Evolutionary conservation across 1,284 basidiomycete species (phyloP).

Genomic region (Tetrapyrgos nigripes): DNA sequence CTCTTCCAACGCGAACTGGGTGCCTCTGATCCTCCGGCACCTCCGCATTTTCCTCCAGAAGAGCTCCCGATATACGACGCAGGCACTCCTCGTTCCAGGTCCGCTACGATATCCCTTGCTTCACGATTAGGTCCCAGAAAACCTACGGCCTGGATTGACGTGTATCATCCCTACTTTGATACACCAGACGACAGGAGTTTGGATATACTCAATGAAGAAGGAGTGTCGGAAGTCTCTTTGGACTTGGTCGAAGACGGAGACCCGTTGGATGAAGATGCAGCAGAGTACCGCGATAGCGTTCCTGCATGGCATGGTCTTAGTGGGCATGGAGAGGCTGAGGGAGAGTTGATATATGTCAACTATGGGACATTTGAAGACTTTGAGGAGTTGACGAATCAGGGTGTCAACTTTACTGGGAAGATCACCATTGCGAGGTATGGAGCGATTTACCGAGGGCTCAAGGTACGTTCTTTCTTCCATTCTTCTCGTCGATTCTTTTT

Average conservation of each 20-base stretch:
- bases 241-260: slow-evolving; percentile 75
- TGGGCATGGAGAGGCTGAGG: slow-evolving; percentile 66
- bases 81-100: slow-evolving; percentile 67
- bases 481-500: neutral
- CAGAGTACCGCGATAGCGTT: slow-evolving; percentile 60
- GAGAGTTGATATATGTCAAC: slow-evolving; percentile 77
- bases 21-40: slow-evolving; percentile 42
- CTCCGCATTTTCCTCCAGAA: slow-evolving; percentile 36
- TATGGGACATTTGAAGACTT: slow-evolving; percentile 84
- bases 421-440: slow-evolving; percentile 91
- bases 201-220: slow-evolving; percentile 62
- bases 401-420: slow-evolving; percentile 79
- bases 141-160: slow-evolving; percentile 80
- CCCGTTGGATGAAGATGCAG: slow-evolving; percentile 65
- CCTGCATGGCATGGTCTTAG: slow-evolving; percentile 78
- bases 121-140: slow-evolving; percentile 40
- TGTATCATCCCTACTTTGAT: slow-evolving; percentile 87
- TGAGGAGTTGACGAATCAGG: slow-evolving; percentile 62
- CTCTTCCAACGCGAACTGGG: slow-evolving; percentile 69
- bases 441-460: slow-evolving; percentile 82
- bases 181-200: slow-evolving; percentile 70
- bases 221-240: slow-evolving; percentile 70
- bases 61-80: slow-evolving; percentile 68
- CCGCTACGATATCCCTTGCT: slow-evolving; percentile 63
- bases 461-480: slow-evolving; percentile 50